Base-by-base conservation (phyloP, 2,329 filamentous ascomycete species). In the Juglanconis juglandina region DNA sequence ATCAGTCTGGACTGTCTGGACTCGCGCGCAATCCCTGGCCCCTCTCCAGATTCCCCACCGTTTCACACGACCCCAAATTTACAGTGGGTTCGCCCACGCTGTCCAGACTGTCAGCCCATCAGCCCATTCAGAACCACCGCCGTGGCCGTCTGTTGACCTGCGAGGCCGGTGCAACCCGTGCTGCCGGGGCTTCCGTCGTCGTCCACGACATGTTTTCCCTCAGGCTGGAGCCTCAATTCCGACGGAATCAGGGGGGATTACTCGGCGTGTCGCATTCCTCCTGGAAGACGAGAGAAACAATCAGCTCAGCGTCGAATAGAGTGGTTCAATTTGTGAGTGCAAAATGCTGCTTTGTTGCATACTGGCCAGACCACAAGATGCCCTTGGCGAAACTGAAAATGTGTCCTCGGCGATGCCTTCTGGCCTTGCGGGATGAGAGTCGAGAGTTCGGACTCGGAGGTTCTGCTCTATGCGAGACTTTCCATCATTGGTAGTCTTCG, bases 41-140 rank as follows among this genome's bases (percentile, higher is more conserved):
- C 41, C 46, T 47, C 60, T 62, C 57, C 60, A 59, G 53, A 35
- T 60, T 54, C 60, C 58, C 57, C 57, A 62, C 60, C 60, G 57
- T 62, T 60, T 62, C 53, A 60, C 11, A n/a, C 44, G 13, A 48
- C 33, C 42, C 24, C 32, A 11, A 13, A 39, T 14, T 48, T 50
- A 47, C 50, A 50, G 59, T 58, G 46, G 50, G 32, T 35, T 59
- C n/a, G 32, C 35, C 37, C 46, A 56, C 42, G 47, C 34, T 14
- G 37, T 39, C 14, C n/a, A 39, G 9, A 41, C 5, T 17, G 41
- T 58, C 55, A 50, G 59, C 37, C 55, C 56, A 58, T 55, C 60
- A 35, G 50, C 34, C 48, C 35, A 51, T 51, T 50, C 53, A 54
- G 48, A 52, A 52, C 56, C 42, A 11, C 35, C 53, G 53, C 47